These are phyloP conservation scores for Nannochloris sp. DNA, from an alignment of 139 green algal genomes.

Conservation along the genomic window DNA sequence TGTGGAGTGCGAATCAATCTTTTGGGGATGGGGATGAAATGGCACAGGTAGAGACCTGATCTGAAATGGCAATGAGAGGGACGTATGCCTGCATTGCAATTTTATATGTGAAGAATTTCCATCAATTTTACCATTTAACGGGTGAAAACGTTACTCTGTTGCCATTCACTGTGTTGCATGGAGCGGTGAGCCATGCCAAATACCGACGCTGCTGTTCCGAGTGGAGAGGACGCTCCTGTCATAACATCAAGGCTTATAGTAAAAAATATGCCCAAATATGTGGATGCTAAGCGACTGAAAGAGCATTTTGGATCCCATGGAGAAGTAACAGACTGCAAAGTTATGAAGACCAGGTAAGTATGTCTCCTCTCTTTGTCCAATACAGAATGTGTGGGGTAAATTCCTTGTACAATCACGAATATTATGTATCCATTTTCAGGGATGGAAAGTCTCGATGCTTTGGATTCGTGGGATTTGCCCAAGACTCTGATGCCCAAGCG, in stretches of 20 bases:
- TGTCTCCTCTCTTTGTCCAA: neutral
- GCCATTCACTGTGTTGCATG: too few relatives aligned
- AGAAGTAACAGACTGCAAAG: constrained; percentile 89
- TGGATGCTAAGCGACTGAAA: constrained; percentile 62
- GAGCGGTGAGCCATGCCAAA: too few relatives aligned
- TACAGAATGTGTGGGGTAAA: neutral
- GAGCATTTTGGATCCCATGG: constrained; percentile 80
- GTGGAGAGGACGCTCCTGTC: too few relatives aligned
- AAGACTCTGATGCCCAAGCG: constrained; percentile 48
- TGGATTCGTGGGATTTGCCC: constrained; percentile 89
- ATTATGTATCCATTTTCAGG: constrained; percentile 38
- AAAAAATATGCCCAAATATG: constrained; percentile 89
- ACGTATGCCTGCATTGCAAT: too few relatives aligned
- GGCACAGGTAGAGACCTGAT: too few relatives aligned
- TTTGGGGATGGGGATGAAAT: too few relatives aligned
- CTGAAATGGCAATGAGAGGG: too few relatives aligned
- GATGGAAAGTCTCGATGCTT: constrained; percentile 85
- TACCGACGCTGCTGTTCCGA: too few relatives aligned
- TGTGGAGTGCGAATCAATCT: too few relatives aligned
- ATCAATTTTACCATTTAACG: too few relatives aligned
- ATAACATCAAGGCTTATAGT: constrained; percentile 69
- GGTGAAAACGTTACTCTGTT: too few relatives aligned
- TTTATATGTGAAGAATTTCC: too few relatives aligned
- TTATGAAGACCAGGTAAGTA: constrained; percentile 74
- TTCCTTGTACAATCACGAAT: neutral